These are phyloP conservation scores for Trifolium repens DNA, from an alignment of 306 rosid species.

Conservation along the genomic window DNA sequence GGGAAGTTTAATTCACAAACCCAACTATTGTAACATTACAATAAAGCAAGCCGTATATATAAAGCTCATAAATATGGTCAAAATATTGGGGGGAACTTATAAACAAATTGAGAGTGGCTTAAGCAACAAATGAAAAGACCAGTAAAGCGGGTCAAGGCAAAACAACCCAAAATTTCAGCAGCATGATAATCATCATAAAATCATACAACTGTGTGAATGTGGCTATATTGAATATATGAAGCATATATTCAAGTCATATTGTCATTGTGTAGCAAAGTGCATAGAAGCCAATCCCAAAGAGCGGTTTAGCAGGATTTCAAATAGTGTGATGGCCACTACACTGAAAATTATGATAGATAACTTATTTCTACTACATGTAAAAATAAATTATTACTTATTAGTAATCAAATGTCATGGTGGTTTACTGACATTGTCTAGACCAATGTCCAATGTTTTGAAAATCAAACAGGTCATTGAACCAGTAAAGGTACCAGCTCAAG, in stretches of 20 bases:
- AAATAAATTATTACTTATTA: not conserved
- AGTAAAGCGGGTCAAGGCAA: not conserved
- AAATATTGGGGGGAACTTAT: not conserved
- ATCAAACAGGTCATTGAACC: not conserved
- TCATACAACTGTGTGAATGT: conserved; percentile 1
- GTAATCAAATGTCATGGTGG: not conserved
- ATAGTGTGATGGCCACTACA: not conserved
- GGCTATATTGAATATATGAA: not conserved
- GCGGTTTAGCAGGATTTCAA: not conserved
- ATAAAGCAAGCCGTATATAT: conserved; percentile 1
- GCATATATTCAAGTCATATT: not conserved
- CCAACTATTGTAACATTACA: conserved; percentile 12
- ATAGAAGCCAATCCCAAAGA: not conserved
- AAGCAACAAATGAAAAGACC: conserved; percentile 15
- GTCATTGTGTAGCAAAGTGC: conserved; percentile 5
- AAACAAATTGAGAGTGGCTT: not conserved
- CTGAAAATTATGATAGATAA: not conserved
- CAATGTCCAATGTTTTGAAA: not conserved
- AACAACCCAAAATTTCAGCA: not conserved
- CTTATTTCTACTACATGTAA: not conserved
- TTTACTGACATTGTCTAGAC: not conserved
- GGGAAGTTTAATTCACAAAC: conserved; percentile 30
- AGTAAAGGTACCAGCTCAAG: not conserved
- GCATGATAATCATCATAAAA: conserved; percentile 24
- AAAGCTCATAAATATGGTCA: not conserved